A percentile compares a stretch with the other conserved stretches of the same genome.
phyloP scores from a whole-genome alignment of 129 eudicot genomes.

The Saposhnikovia divaricata region DNA sequence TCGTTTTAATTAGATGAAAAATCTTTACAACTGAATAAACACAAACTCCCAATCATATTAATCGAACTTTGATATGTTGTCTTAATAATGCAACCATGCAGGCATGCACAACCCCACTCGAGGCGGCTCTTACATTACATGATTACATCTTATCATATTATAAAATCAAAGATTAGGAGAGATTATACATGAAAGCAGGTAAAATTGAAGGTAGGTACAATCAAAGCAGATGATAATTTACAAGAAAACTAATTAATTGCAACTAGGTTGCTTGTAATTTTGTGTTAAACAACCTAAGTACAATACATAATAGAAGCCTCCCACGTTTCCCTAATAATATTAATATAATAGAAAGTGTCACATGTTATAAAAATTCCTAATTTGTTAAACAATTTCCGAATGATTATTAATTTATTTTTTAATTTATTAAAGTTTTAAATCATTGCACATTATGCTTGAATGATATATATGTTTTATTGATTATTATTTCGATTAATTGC shows the following conservation, averaged over 20 bases:
- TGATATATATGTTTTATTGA: too few species aligned
- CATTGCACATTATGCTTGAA: too few species aligned
- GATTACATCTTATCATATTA: background rate
- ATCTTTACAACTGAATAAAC: background rate
- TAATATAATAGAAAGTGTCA: background rate
- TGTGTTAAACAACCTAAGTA: background rate
- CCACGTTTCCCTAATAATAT: background rate
- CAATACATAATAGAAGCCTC: background rate
- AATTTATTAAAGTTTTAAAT: too few species aligned
- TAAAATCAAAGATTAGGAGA: background rate
- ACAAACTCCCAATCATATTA: background rate
- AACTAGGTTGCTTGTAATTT: background rate
- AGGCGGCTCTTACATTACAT: conserved; percentile 1
- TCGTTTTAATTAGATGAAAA: background rate
- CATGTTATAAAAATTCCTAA: too few species aligned
- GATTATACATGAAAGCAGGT: background rate
- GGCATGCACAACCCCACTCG: conserved; percentile 3
- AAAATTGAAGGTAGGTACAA: background rate
- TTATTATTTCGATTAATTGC: too few species aligned
- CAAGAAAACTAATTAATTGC: background rate
- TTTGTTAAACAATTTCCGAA: too few species aligned
- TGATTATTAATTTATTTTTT: too few species aligned
- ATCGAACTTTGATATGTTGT: background rate
- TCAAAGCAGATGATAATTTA: background rate
- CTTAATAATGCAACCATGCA: background rate